These are phyloP conservation scores for Erysiphe pisi DNA, from an alignment of 2,329 filamentous ascomycete species.

Conservation along the genomic window DNA sequence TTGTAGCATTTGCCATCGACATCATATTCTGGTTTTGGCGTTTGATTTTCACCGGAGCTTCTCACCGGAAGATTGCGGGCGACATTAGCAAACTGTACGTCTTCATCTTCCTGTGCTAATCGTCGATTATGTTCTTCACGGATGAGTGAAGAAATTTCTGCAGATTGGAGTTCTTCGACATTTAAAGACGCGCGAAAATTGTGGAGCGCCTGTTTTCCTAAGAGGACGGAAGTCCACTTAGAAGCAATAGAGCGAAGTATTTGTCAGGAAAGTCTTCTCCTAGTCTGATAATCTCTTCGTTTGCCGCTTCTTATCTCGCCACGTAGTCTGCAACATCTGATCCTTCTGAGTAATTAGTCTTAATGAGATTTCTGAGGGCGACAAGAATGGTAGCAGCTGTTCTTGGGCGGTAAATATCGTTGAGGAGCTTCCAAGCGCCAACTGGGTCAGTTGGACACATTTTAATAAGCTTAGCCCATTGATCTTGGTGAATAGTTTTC, in stretches of 20 bases:
- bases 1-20: neutral
- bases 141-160: neutral
- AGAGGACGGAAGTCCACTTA: neutral
- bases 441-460: neutral
- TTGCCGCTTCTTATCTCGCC: neutral
- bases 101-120: slow-evolving; percentile 4
- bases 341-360: neutral
- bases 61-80: neutral
- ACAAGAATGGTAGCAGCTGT: neutral
- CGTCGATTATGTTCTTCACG: neutral
- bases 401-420: neutral
- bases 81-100: neutral
- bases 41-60: neutral
- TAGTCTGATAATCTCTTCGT: neutral
- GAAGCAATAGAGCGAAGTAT: neutral
- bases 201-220: neutral
- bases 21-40: neutral
- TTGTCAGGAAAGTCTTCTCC: neutral
- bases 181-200: neutral
- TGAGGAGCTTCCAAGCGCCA: neutral
- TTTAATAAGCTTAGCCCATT: neutral
- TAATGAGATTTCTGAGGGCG: neutral
- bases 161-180: neutral
- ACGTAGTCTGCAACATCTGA: neutral
- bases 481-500: neutral